Base-by-base conservation (phyloP, 768 basidiomycete genomes). In the Mycena sanguinolenta region DNA sequence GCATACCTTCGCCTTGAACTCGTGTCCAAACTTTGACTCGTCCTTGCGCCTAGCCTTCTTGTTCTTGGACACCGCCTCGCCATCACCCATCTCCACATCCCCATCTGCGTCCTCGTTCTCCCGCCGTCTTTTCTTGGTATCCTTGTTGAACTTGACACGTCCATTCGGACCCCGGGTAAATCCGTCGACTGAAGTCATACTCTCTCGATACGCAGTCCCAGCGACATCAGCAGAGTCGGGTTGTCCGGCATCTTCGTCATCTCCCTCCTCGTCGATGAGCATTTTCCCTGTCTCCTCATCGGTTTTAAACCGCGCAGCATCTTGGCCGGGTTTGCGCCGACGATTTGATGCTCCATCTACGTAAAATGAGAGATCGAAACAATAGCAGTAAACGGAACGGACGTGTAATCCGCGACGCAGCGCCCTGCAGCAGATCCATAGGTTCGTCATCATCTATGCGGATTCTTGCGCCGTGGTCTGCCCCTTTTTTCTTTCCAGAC, bases 1-100 rank as follows among this genome's bases (percentile, higher is more conserved):
- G 80, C 90, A 65, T 73, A 95, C 97, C 91, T 96, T 99, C 34
- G 98, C 95, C 79, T 93, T 97, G 86, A 98, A 99, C 79, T 99
- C 96, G 17, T 90, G 90, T 16, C 98, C 98, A 87, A 87, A 75
- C 68, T 80, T 84, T 34, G 77, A 72, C 38, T 83, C 82, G 79
- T 87, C 57, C 79, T 83, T 82, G 84, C 88, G 80, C 83, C 89
- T 85, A 81, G 86, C 79, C 86, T 88, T 85, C 83, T 88, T 87
- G 80, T 84, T 70, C 70, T 81, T 83, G 4, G 74, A 76, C n/a
- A 74, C 75, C 52, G 84, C 84, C 67, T 93, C 89, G 0, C 79
- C 87, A 69, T 95, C 94, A 28, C 84, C 94, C 89, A 95, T 92
- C 70, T 95, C 93, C 60, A 94, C 84, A 69, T 93, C 91, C 59